Evolutionary conservation across 345 rosid species (phyloP).

Genomic region (Microthlaspi erraticum): DNA sequence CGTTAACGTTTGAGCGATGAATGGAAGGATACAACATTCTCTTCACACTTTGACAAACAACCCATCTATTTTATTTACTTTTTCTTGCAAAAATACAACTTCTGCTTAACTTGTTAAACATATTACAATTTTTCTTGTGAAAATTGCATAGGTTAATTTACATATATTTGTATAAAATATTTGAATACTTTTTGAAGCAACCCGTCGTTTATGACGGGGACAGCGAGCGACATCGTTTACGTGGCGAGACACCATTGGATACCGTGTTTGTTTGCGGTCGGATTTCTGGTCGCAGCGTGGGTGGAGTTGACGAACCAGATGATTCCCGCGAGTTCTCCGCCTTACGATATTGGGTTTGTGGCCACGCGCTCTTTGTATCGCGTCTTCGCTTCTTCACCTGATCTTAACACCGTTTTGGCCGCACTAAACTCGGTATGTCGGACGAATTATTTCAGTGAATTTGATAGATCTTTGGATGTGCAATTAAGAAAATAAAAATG

Average conservation of each 20-base stretch:
- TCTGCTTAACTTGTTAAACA: background rate
- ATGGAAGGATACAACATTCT: too few species aligned
- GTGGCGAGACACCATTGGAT: constrained; percentile 69
- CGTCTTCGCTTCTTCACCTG: constrained; percentile 66
- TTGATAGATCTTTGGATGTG: background rate
- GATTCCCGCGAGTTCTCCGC: constrained; percentile 72
- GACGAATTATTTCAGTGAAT: background rate
- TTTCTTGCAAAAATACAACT: background rate
- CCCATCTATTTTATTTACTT: background rate
- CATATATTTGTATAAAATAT: too few species aligned
- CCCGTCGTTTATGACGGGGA: constrained; percentile 74
- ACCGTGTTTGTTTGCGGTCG: constrained; percentile 66
- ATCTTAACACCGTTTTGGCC: constrained; percentile 75
- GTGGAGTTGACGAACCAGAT: constrained; percentile 91
- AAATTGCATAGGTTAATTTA: background rate
- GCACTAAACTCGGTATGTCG: constrained; percentile 77
- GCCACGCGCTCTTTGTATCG: constrained; percentile 69
- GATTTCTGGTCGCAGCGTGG: constrained; percentile 75
- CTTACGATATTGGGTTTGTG: constrained; percentile 84
- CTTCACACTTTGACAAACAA: too few species aligned
- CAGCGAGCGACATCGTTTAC: constrained; percentile 52
- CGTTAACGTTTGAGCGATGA: too few species aligned
- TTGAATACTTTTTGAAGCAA: too few species aligned
- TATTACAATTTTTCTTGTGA: background rate
- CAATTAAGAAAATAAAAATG: background rate